phyloP scores from a whole-genome alignment of 2,329 filamentous ascomycete species.

The Alternaria conjuncta region DNA sequence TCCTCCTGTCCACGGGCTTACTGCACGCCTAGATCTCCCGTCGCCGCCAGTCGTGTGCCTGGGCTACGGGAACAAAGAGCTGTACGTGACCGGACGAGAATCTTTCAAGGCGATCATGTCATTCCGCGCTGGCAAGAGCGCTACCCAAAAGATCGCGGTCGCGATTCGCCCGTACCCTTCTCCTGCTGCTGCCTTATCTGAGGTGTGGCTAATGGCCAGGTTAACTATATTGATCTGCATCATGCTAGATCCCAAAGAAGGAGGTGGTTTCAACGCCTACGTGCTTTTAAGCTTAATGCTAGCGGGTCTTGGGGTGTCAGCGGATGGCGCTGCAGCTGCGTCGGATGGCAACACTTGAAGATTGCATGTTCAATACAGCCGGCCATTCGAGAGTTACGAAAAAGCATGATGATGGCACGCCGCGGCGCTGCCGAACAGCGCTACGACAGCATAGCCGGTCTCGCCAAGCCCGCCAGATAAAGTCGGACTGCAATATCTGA shows the following conservation, averaged over 20 bases:
- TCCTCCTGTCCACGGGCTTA: neutral
- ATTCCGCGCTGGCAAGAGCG: neutral
- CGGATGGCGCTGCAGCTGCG: constrained; percentile 12
- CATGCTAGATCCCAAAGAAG: constrained; percentile 32
- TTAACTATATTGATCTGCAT: constrained; percentile 38
- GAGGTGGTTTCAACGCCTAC: constrained; percentile 36
- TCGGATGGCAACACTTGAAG: constrained; percentile 10
- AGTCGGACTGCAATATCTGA: constrained; percentile 1
- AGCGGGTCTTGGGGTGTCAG: constrained; percentile 30
- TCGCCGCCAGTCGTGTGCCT: neutral
- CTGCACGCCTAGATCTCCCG: neutral
- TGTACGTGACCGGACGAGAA: neutral
- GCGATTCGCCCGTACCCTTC: constrained; percentile 8
- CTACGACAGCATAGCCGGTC: constrained; percentile 15
- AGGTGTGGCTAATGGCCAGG: constrained; percentile 27
- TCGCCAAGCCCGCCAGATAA: constrained; percentile 10
- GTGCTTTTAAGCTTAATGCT: constrained; percentile 47
- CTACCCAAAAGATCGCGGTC: constrained; percentile 2
- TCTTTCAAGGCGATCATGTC: neutral
- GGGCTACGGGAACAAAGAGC: neutral
- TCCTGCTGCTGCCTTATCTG: constrained; percentile 36
- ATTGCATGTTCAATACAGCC: constrained; percentile 3
- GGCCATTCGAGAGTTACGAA: neutral
- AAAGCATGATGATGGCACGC: neutral
- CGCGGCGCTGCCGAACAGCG: constrained; percentile 8